phyloP scores from a whole-genome alignment of 257 asterid genomes.

The Echites panduratus region DNA sequence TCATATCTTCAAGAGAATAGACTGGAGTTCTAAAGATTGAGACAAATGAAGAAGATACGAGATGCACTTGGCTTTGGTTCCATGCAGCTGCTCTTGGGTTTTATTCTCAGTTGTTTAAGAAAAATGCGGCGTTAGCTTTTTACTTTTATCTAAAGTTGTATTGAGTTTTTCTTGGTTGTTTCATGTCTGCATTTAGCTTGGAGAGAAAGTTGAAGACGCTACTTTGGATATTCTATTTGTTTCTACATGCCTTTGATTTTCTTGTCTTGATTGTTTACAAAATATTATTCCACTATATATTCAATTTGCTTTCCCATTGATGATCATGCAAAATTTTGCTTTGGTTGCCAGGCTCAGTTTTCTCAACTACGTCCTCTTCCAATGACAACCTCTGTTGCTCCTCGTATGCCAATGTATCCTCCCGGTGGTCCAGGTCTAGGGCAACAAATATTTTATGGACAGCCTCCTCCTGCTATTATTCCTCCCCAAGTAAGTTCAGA shows the following conservation, averaged over 20 bases:
- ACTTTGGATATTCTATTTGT: no score
- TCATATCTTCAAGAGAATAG: not conserved
- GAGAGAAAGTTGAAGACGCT: no score
- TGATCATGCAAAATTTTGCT: slow-evolving; percentile 5
- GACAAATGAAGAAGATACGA: not conserved
- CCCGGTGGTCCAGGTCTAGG: slow-evolving; percentile 91
- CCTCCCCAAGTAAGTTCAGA: slow-evolving; percentile 59
- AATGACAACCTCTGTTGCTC: slow-evolving; percentile 61
- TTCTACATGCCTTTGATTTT: no score
- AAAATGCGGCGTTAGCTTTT: no score
- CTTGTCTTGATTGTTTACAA: not conserved
- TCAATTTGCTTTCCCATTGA: not conserved
- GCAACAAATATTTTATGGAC: slow-evolving; percentile 86
- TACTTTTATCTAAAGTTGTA: no score
- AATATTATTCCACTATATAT: not conserved
- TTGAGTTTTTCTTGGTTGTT: no score
- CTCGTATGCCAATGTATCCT: slow-evolving; percentile 72
- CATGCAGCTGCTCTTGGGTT: not conserved
- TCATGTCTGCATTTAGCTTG: no score
- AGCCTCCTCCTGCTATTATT: slow-evolving; percentile 72
- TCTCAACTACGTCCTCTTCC: slow-evolving; percentile 81
- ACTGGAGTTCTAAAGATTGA: no score
- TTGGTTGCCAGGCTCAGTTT: slow-evolving; percentile 65
- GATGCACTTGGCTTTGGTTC: not conserved
- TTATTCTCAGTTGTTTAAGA: no score